Evolutionary conservation across 768 basidiomycete genomes (phyloP).

Genomic region (Termitomyces sp.): DNA sequence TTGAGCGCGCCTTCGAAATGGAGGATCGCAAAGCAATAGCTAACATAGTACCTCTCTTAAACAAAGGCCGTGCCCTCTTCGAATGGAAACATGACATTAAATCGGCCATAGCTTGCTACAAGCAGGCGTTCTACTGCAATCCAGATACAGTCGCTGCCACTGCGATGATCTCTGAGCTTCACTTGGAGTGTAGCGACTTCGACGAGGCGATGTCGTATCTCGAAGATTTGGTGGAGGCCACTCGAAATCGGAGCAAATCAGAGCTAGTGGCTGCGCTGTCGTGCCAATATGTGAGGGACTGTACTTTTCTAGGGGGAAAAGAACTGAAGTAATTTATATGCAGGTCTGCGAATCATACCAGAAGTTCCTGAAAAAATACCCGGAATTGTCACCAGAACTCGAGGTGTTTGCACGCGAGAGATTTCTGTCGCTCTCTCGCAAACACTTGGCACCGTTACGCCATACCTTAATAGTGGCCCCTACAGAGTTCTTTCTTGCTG

Average conservation of each 20-base stretch:
- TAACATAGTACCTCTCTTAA: conserved; percentile 92
- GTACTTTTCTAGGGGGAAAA: neutral
- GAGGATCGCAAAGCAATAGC: conserved; percentile 70
- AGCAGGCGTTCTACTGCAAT: conserved; percentile 84
- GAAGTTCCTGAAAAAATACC: conserved; percentile 80
- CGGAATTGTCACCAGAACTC: conserved; percentile 72
- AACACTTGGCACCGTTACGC: neutral
- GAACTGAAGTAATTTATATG: conserved; percentile 6
- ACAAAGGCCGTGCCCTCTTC: conserved; percentile 95
- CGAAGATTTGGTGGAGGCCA: conserved; percentile 75
- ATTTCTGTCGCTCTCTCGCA: neutral
- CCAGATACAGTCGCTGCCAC: conserved; percentile 94
- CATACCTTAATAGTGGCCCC: neutral
- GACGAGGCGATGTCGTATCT: conserved; percentile 86
- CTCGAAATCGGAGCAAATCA: conserved; percentile 79
- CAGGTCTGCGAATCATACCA: conserved; percentile 82
- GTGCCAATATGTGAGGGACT: conserved; percentile 65
- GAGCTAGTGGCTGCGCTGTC: conserved; percentile 80
- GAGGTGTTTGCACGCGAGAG: conserved; percentile 35
- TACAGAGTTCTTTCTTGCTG: neutral
- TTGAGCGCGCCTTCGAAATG: conserved; percentile 86
- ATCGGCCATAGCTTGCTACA: conserved; percentile 81
- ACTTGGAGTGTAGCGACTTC: conserved; percentile 85
- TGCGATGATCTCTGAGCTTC: conserved; percentile 90
- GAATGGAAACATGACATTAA: conserved; percentile 92